phyloP scores from a whole-genome alignment of 768 basidiomycete species.

The Butyriboletus loyo region DNA sequence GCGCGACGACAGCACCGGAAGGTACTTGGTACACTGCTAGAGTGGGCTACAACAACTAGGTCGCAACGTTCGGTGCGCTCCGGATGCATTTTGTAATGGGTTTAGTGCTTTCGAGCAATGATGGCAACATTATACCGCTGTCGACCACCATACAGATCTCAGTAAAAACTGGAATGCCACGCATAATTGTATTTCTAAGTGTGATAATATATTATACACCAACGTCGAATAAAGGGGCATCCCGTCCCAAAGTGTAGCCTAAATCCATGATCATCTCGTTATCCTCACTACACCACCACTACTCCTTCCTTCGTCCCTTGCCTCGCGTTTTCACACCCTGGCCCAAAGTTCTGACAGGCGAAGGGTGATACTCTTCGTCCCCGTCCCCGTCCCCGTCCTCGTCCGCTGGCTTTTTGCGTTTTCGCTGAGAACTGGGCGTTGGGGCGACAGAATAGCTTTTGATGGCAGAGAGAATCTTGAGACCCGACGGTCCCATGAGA shows the following conservation, averaged over 20 bases:
- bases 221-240: neutral
- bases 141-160: neutral
- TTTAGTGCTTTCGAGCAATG: neutral
- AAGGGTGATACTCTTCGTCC: slow-evolving; percentile 48
- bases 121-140: neutral
- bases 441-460: slow-evolving; percentile 10
- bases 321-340: slow-evolving; percentile 42
- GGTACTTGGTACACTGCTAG: slow-evolving; percentile 76
- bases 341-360: slow-evolving; percentile 39
- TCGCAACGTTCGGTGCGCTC: neutral
- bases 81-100: neutral
- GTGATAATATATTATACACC: neutral
- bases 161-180: neutral
- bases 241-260: neutral
- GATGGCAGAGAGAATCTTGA: slow-evolving; percentile 27
- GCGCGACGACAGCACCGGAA: slow-evolving; percentile 65
- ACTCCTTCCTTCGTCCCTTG: slow-evolving; percentile 28
- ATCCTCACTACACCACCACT: neutral
- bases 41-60: slow-evolving; percentile 53
- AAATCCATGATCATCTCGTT: neutral
- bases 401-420: slow-evolving; percentile 29
- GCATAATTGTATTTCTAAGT: neutral
- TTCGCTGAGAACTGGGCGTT: slow-evolving; percentile 24
- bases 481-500: slow-evolving; percentile 32
- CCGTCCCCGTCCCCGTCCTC: slow-evolving; percentile 42